These are phyloP conservation scores for Phytopythium chamaehyphon DNA, from an alignment of 352 stramenopile genomes.

Conservation along the genomic window DNA sequence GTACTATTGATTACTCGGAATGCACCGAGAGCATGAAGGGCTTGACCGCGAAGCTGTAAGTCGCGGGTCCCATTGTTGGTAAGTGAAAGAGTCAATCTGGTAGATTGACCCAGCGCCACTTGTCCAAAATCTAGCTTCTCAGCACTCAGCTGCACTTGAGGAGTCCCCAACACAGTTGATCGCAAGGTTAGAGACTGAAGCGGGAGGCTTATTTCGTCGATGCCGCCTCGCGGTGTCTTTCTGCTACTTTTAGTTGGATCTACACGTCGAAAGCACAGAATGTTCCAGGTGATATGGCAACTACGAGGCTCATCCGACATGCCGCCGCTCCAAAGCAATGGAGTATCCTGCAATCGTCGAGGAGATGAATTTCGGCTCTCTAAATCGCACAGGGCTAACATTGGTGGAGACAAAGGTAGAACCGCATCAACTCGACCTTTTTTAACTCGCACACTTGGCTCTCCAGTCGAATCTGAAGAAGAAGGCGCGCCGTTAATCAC, in stretches of 20 bases:
- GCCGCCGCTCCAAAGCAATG: constrained; percentile 5
- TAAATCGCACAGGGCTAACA: neutral
- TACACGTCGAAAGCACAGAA: constrained; percentile 59
- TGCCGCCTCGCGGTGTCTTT: neutral
- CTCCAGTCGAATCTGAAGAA: neutral
- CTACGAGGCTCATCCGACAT: constrained; percentile 47
- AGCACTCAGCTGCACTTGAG: constrained; percentile 39
- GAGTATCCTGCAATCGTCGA: neutral
- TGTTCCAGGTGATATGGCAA: constrained; percentile 70
- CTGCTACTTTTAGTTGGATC: constrained; percentile 9
- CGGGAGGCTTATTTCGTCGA: constrained; percentile 1
- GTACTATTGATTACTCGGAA: constrained; percentile 78
- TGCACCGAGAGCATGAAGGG: constrained; percentile 77
- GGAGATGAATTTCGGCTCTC: neutral
- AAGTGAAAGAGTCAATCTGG: constrained; percentile 53
- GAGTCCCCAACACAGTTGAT: constrained; percentile 52
- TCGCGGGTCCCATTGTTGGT: constrained; percentile 39
- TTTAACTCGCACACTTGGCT: constrained; percentile 12
- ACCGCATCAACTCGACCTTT: constrained; percentile 1
- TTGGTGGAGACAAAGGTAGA: neutral
- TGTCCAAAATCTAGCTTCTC: constrained; percentile 76
- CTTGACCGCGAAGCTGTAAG: constrained; percentile 37
- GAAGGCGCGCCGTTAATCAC: too few species aligned
- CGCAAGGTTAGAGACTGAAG: constrained; percentile 62
- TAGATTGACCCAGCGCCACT: constrained; percentile 76